Percentiles rank a stretch among this genome's conserved stretches.
Evolutionary conservation across 352 stramenopile genomes (phyloP).

Genomic region (Globisporangium irregulare): DNA sequence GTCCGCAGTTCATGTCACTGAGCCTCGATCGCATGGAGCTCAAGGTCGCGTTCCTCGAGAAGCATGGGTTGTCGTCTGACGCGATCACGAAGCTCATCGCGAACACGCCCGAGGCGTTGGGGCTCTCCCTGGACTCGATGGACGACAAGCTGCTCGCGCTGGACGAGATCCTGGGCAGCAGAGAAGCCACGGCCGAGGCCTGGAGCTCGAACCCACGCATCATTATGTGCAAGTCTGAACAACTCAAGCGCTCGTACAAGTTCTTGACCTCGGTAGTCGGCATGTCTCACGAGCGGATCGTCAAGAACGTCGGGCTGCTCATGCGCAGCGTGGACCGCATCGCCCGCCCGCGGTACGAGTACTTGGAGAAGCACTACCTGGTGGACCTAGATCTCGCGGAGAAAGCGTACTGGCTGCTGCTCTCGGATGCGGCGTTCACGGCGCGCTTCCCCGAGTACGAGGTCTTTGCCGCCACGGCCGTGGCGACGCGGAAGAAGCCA

Average conservation of each 20-base stretch:
- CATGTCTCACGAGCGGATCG: constrained; percentile 29
- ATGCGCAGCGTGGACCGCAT: constrained; percentile 43
- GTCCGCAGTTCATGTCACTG: constrained; percentile 39
- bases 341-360: constrained; percentile 45
- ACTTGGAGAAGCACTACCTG: constrained; percentile 18
- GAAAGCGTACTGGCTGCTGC: constrained; percentile 34
- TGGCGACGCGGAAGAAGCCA: neutral
- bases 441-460: constrained; percentile 30
- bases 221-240: constrained; percentile 48
- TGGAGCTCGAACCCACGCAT: constrained; percentile 33
- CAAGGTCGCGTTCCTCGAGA: constrained; percentile 30
- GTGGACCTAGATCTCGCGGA: constrained; percentile 15
- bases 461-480: neutral
- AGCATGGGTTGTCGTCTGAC: constrained; percentile 30
- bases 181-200: constrained; percentile 16
- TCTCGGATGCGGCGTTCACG: constrained; percentile 28
- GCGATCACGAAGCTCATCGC: constrained; percentile 33
- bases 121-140: constrained; percentile 32
- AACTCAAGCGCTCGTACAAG: constrained; percentile 35
- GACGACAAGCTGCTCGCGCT: constrained; percentile 38
- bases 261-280: constrained; percentile 37
- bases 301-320: constrained; percentile 27
- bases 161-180: constrained; percentile 38
- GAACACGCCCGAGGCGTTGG: constrained; percentile 38
- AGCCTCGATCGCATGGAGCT: constrained; percentile 30